Evolutionary conservation across 495 filamentous ascomycete genomes (phyloP), one percentile per base, ranked within the genome.

Genomic region (Bryoglossum gracile): DNA sequence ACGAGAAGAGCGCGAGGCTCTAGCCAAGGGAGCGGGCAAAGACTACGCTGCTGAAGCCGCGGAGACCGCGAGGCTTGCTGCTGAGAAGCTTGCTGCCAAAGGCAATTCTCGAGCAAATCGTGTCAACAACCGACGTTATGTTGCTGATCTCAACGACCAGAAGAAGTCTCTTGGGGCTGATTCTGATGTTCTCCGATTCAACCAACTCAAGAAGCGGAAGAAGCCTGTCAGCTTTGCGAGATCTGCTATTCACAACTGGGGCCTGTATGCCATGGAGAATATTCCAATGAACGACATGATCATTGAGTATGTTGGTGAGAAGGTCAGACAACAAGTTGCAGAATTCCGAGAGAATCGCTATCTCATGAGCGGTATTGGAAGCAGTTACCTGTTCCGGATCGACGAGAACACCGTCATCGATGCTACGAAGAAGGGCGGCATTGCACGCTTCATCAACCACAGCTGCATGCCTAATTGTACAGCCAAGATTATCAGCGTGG

Each of bases 231-330:
- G 92, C 60, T 99, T 99, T 62, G 92, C 89, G 43, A 82, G 92
- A 5, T 97, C 94, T 19, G 94, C 92, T 38, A 99, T 99, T 57
- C 92, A 99, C 65, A 95, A 95, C 60, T 99, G 92, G 92, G 92
- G 92, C 23, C 68, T 99, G 32, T 99, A 97, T 59, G 89, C 92
- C 5, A 89, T 95, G 73, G 91, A 97, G 66, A 91, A 94, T 57
- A 99, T 99, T 50, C 75, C 87, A 23, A 89, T 88, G 55, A 94
- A 95, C 62, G 92, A 99, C 65, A 96, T 99, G 89, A 99, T 99
- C 60, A 99, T 99, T 61, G 92, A 99, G 68, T 99, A 99, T 62
- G 92, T 99, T 14, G 92, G 92, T 46, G 94, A 99, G 66, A 94
- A 92, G 60, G 88, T 99, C 10, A 81, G 92, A 40, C 92, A 97